Evolutionary conservation across 495 filamentous ascomycete species (phyloP), one percentile per base, ranked within the genome.

Genomic region (Lophiotrema nucula): DNA sequence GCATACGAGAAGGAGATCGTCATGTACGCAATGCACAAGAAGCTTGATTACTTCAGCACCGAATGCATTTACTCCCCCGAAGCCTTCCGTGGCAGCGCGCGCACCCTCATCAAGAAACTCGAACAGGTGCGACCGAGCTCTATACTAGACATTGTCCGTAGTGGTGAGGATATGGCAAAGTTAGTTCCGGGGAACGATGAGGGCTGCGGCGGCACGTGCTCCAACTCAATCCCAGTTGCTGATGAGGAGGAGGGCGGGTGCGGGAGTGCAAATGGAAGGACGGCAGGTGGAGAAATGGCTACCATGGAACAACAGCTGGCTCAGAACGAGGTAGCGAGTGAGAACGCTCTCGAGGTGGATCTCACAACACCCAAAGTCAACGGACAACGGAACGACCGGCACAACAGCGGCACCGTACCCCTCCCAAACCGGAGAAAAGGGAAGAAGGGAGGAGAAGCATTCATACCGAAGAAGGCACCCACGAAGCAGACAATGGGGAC

Each of bases 1-100:
- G 90, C 92, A 0, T 98, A 97, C 67, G 95, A 98, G 70, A 98
- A 98, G 75, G 93, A 98, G 66, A 98, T 98, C 55, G 93, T 98
- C 8, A 78, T 97, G 12, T 98, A 98, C 69, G 93, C 93, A 16
- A 88, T 96, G 62, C 90, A 98, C 74, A 92, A 92, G 68, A 88
- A 90, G 68, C 79, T 98, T 55, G 93, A 97, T 70, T 98, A 98
- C 73, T 98, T 98, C 74, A 92, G 84, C 60, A 98, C 93, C 0
- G 93, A 98, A 75, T 98, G 93, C 76, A 90, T 97, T 51, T 98
- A 98, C 74, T 95, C 90, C 46, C 93, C 93, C 0, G 93, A 98
- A 75, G 93, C 95, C n/a, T 98, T 98, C 65, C 82, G 93, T 23
- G 93, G 93, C 0, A 95, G 88, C 61, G 93, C 93, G 6, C 82